Conservation (phyloP, 1,284 basidiomycete genomes). For the Schizopora paradoxa region DNA sequence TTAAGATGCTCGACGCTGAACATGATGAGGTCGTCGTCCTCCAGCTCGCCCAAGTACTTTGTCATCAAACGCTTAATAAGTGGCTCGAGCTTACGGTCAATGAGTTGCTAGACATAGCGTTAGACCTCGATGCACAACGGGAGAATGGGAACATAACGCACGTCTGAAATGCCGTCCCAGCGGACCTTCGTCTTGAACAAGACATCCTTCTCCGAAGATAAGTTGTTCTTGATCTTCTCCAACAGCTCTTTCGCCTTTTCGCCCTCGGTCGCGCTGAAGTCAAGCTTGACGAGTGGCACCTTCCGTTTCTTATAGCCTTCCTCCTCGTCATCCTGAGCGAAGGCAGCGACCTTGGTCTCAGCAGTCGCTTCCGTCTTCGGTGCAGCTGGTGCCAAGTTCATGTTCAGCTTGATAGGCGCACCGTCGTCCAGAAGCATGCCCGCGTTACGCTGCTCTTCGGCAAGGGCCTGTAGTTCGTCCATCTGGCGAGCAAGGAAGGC, state of each 20-base stretch:
- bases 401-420: slow-evolving; percentile 78
- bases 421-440: slow-evolving; percentile 88
- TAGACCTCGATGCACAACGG: slow-evolving; percentile 7
- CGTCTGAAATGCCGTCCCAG: slow-evolving; percentile 83
- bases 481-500: slow-evolving; percentile 84
- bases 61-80: slow-evolving; percentile 75
- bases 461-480: slow-evolving; percentile 85
- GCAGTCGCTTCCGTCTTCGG: slow-evolving; percentile 45
- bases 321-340: slow-evolving; percentile 78
- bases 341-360: slow-evolving; percentile 38
- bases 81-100: slow-evolving; percentile 78
- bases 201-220: slow-evolving; percentile 67
- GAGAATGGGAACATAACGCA: slow-evolving; percentile 35
- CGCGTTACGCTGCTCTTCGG: slow-evolving; percentile 81
- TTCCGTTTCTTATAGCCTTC: slow-evolving; percentile 75
- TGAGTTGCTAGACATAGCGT: slow-evolving; percentile 45
- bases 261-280: slow-evolving; percentile 74
- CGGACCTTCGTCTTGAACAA: slow-evolving; percentile 77
- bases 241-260: slow-evolving; percentile 75
- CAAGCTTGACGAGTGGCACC: slow-evolving; percentile 77
- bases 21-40: slow-evolving; percentile 85
- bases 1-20: slow-evolving; percentile 86
- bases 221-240: slow-evolving; percentile 65
- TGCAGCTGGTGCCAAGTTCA: slow-evolving; percentile 51
- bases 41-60: slow-evolving; percentile 81